phyloP scores from a whole-genome alignment of 768 basidiomycete genomes.

The Collybiopsis luxurians region DNA sequence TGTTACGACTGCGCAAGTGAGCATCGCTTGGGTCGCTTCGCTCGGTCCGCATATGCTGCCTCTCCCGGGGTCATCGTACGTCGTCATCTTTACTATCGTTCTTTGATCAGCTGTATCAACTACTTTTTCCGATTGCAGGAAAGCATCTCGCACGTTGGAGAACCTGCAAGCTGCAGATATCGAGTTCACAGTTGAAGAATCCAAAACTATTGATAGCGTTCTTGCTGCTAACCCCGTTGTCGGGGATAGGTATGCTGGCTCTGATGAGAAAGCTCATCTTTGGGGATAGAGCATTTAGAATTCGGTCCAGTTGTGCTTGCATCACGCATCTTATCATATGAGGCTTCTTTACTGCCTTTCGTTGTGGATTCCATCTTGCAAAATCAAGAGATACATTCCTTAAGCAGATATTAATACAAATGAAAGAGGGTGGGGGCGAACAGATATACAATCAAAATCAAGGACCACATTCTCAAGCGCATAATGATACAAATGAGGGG shows the following conservation, averaged over 20 bases:
- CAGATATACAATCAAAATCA: no score
- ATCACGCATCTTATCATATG: no score
- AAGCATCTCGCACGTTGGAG: conserved; percentile 36
- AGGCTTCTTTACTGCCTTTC: no score
- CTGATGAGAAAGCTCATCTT: conserved; percentile 1
- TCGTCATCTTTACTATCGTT: neutral
- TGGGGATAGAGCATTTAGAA: conserved; percentile 6
- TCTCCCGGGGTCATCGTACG: conserved; percentile 40
- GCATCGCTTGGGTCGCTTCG: conserved; percentile 40
- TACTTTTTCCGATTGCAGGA: conserved; percentile 3
- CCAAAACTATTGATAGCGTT: neutral
- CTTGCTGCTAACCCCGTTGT: conserved; percentile 3
- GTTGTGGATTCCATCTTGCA: no score
- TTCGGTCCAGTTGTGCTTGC: no score
- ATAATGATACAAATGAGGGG: no score
- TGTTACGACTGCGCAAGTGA: conserved; percentile 40
- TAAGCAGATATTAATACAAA: no score
- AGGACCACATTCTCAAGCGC: no score
- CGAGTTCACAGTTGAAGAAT: conserved; percentile 4
- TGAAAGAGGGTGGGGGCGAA: no score
- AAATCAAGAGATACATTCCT: no score
- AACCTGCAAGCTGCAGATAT: conserved; percentile 39
- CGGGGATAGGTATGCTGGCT: conserved; percentile 5
- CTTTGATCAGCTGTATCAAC: neutral
- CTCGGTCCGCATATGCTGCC: conserved; percentile 44